Evolutionary conservation across 345 rosid genomes (phyloP).

Genomic region (Excoecaria cochinchinensis): DNA sequence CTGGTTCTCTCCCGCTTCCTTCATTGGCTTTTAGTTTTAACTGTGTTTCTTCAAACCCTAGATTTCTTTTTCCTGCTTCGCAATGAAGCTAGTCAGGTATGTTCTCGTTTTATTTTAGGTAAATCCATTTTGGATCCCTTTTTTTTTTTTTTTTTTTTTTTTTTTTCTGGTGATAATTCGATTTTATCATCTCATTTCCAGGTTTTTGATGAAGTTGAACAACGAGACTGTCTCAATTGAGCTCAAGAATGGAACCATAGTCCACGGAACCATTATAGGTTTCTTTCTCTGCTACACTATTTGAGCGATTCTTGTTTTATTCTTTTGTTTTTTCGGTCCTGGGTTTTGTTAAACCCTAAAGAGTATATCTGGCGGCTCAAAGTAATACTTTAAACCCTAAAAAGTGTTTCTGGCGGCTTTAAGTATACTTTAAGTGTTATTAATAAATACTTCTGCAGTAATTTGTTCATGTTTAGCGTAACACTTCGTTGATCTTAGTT

Average conservation of each 20-base stretch:
- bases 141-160: too few species aligned
- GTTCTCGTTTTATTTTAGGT: not conserved
- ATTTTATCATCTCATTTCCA: conserved; percentile 13
- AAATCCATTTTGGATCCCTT: not conserved
- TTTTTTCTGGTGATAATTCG: not conserved
- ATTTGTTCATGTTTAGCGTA: not conserved
- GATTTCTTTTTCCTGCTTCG: conserved; percentile 2
- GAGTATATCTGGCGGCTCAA: not conserved
- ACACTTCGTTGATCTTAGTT: not conserved
- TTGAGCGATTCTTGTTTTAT: not conserved
- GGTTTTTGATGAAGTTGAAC: conserved; percentile 98
- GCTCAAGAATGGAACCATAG: conserved; percentile 94
- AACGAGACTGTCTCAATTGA: conserved; percentile 96
- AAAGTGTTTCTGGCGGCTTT: not conserved
- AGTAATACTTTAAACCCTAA: not conserved
- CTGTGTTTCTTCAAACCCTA: conserved; percentile 4
- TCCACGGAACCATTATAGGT: conserved; percentile 98
- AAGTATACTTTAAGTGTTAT: not conserved
- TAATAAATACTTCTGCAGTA: not conserved
- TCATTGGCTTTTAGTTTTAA: not conserved
- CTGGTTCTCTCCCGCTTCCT: conserved; percentile 15
- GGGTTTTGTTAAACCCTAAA: conserved; percentile 24
- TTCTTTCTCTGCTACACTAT: conserved; percentile 4
- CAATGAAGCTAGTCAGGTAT: conserved; percentile 64
- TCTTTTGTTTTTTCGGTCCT: not conserved